Evolutionary conservation across 257 asterid species (phyloP), one percentile per base, ranked within the genome.

Genomic region (Petrea volubilis): DNA sequence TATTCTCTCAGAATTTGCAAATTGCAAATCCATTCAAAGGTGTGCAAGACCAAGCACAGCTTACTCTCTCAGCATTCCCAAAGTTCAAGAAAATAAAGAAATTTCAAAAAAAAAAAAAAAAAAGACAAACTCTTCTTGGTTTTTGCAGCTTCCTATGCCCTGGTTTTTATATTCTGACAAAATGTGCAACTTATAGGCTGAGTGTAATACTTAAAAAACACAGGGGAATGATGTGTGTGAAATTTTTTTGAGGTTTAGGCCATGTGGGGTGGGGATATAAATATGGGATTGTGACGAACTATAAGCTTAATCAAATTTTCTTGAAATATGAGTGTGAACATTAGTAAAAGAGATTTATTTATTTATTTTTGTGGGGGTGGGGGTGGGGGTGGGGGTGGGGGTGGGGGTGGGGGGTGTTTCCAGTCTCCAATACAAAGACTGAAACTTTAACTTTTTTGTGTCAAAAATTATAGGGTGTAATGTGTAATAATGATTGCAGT

Each of bases 351-450:
- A 52, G 56, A 27, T 38, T 38, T 3, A n/a, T n/a, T n/a, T n/a
- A n/a, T n/a, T n/a, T n/a, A n/a, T n/a, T n/a, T n/a, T n/a, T n/a
- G n/a, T n/a, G n/a, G n/a, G 23, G 33, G 29, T 13, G 18, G 10
- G 68, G 11, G 10, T n/a, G 24, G n/a, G 71, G 25, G 31, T 5
- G 33, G 52, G 71, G 20, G 67, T 0, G 68, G 68, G 79, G 38
- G 38, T 0, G 4, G 41, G 41, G 34, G 74, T 53, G 34, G 51
- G 27, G 11, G 57, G 77, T 87, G 96, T 85, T 83, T 82, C 90
- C 92, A 81, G 93, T 90, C 96, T 90, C 87, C 96, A 76, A 88
- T 86, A 88, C 98, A 90, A 85, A 81, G 93, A 85, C 95, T 88
- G 86, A 78, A 56, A 77, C 91, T 90, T 84, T 85, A 83, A 76